Evolutionary conservation across 495 filamentous ascomycete genomes (phyloP), one percentile per base, ranked within the genome.

Genomic region (Xylaria cubensis): DNA sequence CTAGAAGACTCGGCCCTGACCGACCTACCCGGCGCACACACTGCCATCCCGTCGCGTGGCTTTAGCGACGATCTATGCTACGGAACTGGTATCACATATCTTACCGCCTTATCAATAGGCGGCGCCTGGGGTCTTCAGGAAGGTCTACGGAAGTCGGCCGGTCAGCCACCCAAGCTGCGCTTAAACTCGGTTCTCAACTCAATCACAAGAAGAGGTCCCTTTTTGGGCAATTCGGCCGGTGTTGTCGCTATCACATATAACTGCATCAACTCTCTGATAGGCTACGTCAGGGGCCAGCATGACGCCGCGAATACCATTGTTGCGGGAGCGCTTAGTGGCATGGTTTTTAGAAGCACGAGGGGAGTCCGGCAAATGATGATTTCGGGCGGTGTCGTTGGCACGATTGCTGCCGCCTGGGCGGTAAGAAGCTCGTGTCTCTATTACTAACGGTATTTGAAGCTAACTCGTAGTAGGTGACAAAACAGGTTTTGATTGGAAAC

Each of bases 61-160:
- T 99, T 97, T 90, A 96, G 93, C 64, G 96, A 99, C 80, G 96
- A 99, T 81, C 90, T 99, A 63, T 98, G 96, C 83, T 99, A 99
- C 79, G 97, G 97, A 76, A 94, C 95, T 32, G 96, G 96, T 68
- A 90, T 95, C 46, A 97, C 94, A 74, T 99, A 99, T 82, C 88
- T 99, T 64, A 85, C 90, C 13, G 96, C 91, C 0, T 85, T 99
- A 73, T 88, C 93, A n/a, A 65, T 97, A 51, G 96, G 96, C 76
- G 96, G 96, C 69, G 89, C 88, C 64, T 98, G 95, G 94, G 96
- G 96, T 55, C 80, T 98, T 70, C 89, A 90, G 41, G 96, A 99
- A 82, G 96, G 96, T 5, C 79, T 98, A 67, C 88, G 88, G 74
- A 91, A 91, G 81, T 92, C 90, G 69, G 81, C 85, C 1, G 89